These are phyloP conservation scores for Dalechampia spathulata DNA, from an alignment of 441 rosid species.

Conservation along the genomic window DNA sequence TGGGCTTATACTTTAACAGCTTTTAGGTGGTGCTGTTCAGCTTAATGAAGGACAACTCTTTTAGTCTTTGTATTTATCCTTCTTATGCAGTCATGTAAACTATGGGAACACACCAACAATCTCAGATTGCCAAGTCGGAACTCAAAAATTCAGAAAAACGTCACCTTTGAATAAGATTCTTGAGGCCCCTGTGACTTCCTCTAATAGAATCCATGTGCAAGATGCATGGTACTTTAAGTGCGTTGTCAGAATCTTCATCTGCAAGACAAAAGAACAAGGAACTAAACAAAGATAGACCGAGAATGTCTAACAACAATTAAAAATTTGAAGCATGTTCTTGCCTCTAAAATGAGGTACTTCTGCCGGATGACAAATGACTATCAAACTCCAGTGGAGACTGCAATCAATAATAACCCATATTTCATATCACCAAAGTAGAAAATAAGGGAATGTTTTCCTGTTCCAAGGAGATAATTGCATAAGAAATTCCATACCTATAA, in stretches of 20 bases:
- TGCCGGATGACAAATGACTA: constrained; percentile 76
- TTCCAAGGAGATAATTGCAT: neutral
- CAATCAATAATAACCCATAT: constrained; percentile 18
- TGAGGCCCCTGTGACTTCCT: constrained; percentile 78
- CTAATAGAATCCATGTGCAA: constrained; percentile 85
- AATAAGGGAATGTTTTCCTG: neutral
- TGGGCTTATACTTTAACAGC: neutral
- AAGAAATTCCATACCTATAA: constrained; percentile 47
- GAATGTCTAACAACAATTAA: constrained; percentile 1
- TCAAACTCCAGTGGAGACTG: constrained; percentile 91
- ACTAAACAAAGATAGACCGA: constrained; percentile 8
- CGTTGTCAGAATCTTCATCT: constrained; percentile 35
- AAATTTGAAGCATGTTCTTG: constrained; percentile 18
- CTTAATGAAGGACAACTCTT: neutral
- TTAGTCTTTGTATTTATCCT: neutral
- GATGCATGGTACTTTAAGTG: constrained; percentile 54
- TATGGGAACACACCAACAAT: neutral
- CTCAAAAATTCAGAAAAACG: neutral
- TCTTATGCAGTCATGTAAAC: neutral
- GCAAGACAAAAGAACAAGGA: constrained; percentile 12
- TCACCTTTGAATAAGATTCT: constrained; percentile 67
- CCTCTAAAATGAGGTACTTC: constrained; percentile 50
- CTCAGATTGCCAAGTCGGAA: neutral
- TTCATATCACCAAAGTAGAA: constrained; percentile 11
- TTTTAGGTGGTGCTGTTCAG: neutral